A percentile compares a stretch with the other conserved stretches of the same genome.
Conservation (phyloP, 139 green algal genomes). For the Chlamydomonas eustigma region DNA sequence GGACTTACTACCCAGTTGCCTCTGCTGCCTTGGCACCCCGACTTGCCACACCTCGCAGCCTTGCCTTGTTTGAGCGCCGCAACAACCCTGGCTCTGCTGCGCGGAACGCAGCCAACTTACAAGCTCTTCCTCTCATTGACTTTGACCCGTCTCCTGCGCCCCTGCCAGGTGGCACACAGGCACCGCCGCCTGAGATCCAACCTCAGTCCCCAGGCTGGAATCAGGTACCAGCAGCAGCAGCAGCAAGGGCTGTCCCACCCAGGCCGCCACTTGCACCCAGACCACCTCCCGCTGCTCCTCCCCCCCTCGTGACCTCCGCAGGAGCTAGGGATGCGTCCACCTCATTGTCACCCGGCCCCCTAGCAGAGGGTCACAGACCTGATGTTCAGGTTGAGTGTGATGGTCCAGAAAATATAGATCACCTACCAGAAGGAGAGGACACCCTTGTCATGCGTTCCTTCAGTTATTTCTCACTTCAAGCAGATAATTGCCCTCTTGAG, state of each 20-base stretch:
- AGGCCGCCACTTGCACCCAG: neutral
- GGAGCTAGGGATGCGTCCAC: too few species aligned
- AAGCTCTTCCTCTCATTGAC: neutral
- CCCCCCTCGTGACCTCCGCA: too few species aligned
- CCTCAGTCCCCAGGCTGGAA: neutral
- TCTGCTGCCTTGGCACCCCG: neutral
- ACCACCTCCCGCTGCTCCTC: neutral
- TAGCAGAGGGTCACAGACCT: too few species aligned
- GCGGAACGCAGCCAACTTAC: neutral
- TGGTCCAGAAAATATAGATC: too few species aligned
- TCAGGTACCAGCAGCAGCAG: neutral
- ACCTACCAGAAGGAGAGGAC: too few species aligned
- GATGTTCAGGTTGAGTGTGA: too few species aligned
- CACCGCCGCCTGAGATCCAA: neutral
- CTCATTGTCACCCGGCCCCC: too few species aligned
- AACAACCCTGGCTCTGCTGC: neutral
- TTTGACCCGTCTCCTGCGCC: neutral
- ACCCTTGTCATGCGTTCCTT: too few species aligned
- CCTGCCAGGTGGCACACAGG: neutral
- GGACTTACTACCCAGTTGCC: neutral
- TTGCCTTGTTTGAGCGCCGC: neutral
- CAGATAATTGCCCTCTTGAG: too few species aligned
- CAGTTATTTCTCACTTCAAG: too few species aligned
- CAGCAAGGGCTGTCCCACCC: too few species aligned
- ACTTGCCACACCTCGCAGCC: neutral